Conservation (phyloP, 179 eudicot genomes). For the Patellifolia procumbens region DNA sequence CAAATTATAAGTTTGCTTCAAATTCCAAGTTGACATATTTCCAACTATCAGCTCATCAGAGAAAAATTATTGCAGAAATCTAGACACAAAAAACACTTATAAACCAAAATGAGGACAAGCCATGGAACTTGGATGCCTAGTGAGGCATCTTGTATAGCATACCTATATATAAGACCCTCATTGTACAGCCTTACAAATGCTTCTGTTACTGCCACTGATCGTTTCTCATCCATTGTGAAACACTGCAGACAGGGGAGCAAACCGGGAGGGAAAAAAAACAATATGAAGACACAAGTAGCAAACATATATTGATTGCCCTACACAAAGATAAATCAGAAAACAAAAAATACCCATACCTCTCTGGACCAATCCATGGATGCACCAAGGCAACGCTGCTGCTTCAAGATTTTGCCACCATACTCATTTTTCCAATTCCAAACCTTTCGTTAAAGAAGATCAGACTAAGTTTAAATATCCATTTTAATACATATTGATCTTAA, state of each 20-base stretch:
- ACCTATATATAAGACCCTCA: constrained; percentile 95
- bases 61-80: not conserved
- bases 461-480: not conserved
- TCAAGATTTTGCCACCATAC: constrained; percentile 86
- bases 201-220: constrained; percentile 87
- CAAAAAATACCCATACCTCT: constrained; percentile 49
- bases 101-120: not conserved
- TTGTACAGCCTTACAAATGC: constrained; percentile 86
- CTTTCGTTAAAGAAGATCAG: constrained; percentile 33
- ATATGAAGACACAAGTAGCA: constrained; percentile 13
- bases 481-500: not conserved
- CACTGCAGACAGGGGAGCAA: constrained; percentile 50
- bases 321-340: not conserved
- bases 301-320: not conserved
- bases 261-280: constrained; percentile 1
- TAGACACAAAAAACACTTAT: not conserved
- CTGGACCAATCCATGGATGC: constrained; percentile 98
- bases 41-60: not conserved
- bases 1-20: not conserved
- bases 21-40: not conserved
- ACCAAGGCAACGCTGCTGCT: constrained; percentile 80
- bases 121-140: no score
- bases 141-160: constrained; percentile 15
- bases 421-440: constrained; percentile 96
- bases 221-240: constrained; percentile 95